These are phyloP conservation scores for Ustilago sp. DNA, from an alignment of 1,284 basidiomycete genomes.

Conservation along the genomic window DNA sequence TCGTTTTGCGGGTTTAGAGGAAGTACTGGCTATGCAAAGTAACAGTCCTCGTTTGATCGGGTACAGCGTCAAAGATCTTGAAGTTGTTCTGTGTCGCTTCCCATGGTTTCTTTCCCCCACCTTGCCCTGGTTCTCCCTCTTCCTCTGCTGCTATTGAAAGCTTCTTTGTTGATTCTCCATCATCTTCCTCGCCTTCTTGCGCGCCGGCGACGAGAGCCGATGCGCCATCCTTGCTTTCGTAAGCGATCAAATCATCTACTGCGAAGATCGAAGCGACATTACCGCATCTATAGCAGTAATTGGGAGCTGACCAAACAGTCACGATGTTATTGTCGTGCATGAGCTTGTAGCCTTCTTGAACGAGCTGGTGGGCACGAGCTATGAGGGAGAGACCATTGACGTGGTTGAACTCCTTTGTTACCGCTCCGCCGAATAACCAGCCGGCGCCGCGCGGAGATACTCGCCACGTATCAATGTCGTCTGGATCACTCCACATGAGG, in stretches of 20 bases:
- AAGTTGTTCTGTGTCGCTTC: slow-evolving; percentile 65
- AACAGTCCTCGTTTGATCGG: slow-evolving; percentile 45
- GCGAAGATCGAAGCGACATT: slow-evolving; percentile 97
- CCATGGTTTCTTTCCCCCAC: slow-evolving; percentile 26
- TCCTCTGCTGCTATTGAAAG: not conserved
- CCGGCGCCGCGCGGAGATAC: slow-evolving; percentile 98
- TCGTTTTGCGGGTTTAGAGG: slow-evolving; percentile 12
- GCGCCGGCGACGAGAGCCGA: slow-evolving; percentile 83
- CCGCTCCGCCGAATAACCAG: slow-evolving; percentile 97
- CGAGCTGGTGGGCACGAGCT: slow-evolving; percentile 95
- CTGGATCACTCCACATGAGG: slow-evolving; percentile 99
- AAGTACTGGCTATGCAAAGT: slow-evolving; percentile 50
- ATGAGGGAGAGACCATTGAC: slow-evolving; percentile 97
- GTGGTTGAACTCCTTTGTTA: slow-evolving; percentile 92
- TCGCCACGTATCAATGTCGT: slow-evolving; percentile 99
- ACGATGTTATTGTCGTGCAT: slow-evolving; percentile 94
- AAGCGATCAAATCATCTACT: slow-evolving; percentile 73
- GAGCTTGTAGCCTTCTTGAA: slow-evolving; percentile 97
- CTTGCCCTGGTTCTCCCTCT: not conserved
- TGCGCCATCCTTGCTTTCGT: slow-evolving; percentile 42
- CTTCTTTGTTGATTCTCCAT: slow-evolving; percentile 21
- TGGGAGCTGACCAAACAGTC: slow-evolving; percentile 98
- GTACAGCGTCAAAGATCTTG: slow-evolving; percentile 70
- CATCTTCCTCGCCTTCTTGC: slow-evolving; percentile 70
- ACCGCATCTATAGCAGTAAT: slow-evolving; percentile 98